Percentiles rank a stretch among this genome's conserved stretches.
These are phyloP conservation scores for Paraphaeosphaeria sporulosa DNA, from an alignment of 2,329 filamentous ascomycete genomes.

Conservation along the genomic window DNA sequence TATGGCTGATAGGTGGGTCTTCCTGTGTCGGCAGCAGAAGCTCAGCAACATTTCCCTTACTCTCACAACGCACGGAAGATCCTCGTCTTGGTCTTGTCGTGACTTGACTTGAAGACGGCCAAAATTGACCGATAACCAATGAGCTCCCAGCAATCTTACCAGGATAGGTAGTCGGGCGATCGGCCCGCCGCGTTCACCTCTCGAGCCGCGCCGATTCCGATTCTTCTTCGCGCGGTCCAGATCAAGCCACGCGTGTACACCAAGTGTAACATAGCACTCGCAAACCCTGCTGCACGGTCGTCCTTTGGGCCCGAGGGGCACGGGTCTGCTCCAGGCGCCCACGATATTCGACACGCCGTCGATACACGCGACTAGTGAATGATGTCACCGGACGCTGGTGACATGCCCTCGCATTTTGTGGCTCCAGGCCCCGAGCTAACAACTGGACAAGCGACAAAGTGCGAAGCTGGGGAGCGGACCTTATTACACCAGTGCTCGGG, in stretches of 20 bases:
- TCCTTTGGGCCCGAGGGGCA: too few relatives aligned
- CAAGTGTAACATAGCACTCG: too few relatives aligned
- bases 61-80: too few relatives aligned
- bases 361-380: not conserved
- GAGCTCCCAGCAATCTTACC: not conserved
- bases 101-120: not conserved
- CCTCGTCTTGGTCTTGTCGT: too few relatives aligned
- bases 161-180: not conserved
- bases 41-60: too few relatives aligned
- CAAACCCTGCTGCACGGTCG: too few relatives aligned
- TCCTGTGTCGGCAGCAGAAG: too few relatives aligned
- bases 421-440: not conserved
- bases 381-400: not conserved
- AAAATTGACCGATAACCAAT: slow-evolving; percentile 3
- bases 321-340: not conserved
- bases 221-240: not conserved
- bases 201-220: slow-evolving; percentile 3
- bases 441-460: not conserved
- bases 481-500: not conserved
- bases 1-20: too few relatives aligned
- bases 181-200: not conserved
- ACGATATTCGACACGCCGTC: not conserved
- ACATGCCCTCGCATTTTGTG: not conserved
- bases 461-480: not conserved
- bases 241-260: not conserved